These are phyloP conservation scores for Incumbomyces lentus DNA, from an alignment of 2,329 filamentous ascomycete genomes.

Conservation along the genomic window DNA sequence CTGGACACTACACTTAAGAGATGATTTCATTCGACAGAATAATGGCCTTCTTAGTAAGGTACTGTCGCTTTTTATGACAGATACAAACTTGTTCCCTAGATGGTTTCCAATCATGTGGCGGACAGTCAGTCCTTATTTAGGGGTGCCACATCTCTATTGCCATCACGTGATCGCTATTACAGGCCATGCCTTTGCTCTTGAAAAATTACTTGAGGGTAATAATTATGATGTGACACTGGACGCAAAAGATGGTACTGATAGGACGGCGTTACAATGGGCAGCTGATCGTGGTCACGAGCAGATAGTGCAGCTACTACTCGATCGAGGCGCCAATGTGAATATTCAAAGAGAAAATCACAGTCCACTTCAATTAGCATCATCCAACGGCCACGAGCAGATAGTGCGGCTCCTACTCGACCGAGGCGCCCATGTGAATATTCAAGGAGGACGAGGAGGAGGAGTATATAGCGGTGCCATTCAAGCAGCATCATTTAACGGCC, in stretches of 20 bases:
- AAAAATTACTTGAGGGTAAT: neutral
- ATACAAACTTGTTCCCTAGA: neutral
- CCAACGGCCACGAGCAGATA: neutral
- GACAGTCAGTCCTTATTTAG: neutral
- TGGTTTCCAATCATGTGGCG: neutral
- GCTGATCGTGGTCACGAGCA: neutral
- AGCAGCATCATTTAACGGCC: too few species aligned
- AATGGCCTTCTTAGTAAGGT: neutral
- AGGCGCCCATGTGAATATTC: slow-evolving; percentile 7
- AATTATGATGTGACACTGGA: neutral
- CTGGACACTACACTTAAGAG: neutral
- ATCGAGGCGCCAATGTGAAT: slow-evolving; percentile 6
- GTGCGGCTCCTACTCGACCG: slow-evolving; percentile 6
- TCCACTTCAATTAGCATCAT: slow-evolving; percentile 8
- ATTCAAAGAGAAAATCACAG: neutral
- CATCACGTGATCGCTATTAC: neutral
- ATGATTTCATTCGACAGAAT: neutral
- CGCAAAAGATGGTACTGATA: neutral
- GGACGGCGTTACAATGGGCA: slow-evolving; percentile 8
- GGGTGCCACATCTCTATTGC: neutral
- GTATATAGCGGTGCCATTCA: too few species aligned
- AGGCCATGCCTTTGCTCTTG: neutral
- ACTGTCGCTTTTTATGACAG: neutral
- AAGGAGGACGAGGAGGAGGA: neutral
- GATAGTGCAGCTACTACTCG: slow-evolving; percentile 7